These are phyloP conservation scores for Apophysomyces elegans DNA, from an alignment of 371 early-diverging fungal species.

Conservation along the genomic window DNA sequence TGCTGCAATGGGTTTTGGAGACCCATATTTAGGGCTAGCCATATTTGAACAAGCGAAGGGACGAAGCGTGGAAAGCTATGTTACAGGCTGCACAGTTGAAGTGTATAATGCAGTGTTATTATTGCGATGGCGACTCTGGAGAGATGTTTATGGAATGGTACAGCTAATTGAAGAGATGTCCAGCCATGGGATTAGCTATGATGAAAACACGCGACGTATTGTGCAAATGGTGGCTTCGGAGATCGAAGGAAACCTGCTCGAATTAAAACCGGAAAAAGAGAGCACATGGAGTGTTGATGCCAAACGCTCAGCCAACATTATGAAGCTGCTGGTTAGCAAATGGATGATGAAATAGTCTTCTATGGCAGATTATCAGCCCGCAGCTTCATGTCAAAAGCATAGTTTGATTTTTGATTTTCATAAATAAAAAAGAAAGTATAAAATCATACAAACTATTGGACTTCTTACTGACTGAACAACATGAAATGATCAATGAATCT, in stretches of 20 bases:
- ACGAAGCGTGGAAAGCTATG: conserved; percentile 41
- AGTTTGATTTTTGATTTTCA: too few species aligned
- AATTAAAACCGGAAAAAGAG: conserved; percentile 10
- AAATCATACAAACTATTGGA: too few species aligned
- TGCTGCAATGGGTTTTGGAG: conserved; percentile 26
- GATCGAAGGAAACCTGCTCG: conserved; percentile 28
- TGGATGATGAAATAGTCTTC: conserved; percentile 33
- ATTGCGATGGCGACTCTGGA: conserved; percentile 41
- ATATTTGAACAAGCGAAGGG: conserved; percentile 50
- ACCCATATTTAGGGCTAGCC: conserved; percentile 52
- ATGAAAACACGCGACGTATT: conserved; percentile 33
- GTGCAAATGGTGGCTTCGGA: conserved; percentile 28
- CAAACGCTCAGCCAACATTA: conserved; percentile 30
- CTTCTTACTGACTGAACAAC: too few species aligned
- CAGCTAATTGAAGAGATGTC: conserved; percentile 48
- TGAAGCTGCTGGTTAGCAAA: conserved; percentile 44
- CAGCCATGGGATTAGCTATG: conserved; percentile 36
- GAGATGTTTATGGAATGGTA: conserved; percentile 47
- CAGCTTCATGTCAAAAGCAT: too few species aligned
- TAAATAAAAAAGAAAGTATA: too few species aligned
- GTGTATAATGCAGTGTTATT: conserved; percentile 42
- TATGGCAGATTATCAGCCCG: too few species aligned
- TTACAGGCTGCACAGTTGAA: conserved; percentile 43
- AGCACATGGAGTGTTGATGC: conserved; percentile 45
- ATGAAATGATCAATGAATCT: too few species aligned